These are phyloP conservation scores for Fagopyrum esculentum DNA, from an alignment of 148 eudicot genomes.

Conservation along the genomic window DNA sequence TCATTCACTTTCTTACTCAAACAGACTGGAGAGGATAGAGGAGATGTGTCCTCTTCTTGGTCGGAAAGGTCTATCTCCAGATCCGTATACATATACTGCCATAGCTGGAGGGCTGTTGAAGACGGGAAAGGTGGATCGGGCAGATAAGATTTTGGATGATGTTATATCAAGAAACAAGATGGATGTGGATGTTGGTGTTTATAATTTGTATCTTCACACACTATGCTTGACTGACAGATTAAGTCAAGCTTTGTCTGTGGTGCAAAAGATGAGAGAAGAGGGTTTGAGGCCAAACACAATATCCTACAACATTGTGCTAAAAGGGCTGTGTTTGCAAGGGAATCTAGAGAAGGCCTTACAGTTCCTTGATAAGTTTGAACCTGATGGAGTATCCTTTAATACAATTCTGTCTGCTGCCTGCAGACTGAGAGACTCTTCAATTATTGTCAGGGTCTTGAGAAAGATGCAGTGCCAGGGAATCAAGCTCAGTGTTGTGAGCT, in stretches of 20 bases:
- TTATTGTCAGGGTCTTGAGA: slow-evolving; percentile 31
- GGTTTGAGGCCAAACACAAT: slow-evolving; percentile 38
- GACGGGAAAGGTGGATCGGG: slow-evolving; percentile 33
- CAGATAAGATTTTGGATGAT: slow-evolving; percentile 27
- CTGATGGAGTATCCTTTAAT: slow-evolving; percentile 45
- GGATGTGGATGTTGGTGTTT: slow-evolving; percentile 37
- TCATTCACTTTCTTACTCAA: slow-evolving; percentile 36
- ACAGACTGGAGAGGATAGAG: slow-evolving; percentile 22
- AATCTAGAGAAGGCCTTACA: slow-evolving; percentile 29
- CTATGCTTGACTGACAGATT: slow-evolving; percentile 31
- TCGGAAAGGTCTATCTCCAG: slow-evolving; percentile 36
- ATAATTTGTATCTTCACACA: slow-evolving; percentile 40
- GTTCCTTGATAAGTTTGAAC: slow-evolving; percentile 30
- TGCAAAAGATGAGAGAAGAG: slow-evolving; percentile 20
- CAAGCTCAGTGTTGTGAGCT: slow-evolving; percentile 30
- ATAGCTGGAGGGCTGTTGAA: slow-evolving; percentile 58
- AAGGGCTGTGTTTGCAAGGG: slow-evolving; percentile 33
- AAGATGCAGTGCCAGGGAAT: slow-evolving; percentile 40
- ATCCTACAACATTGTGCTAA: slow-evolving; percentile 42
- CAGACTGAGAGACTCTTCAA: slow-evolving; percentile 26
- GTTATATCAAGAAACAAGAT: slow-evolving; percentile 16
- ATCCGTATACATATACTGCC: slow-evolving; percentile 44
- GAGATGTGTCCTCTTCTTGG: slow-evolving; percentile 25
- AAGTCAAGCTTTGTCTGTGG: slow-evolving; percentile 28
- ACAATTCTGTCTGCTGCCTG: slow-evolving; percentile 51